These are phyloP conservation scores for Cicer chorassanicum DNA, from an alignment of 306 rosid genomes.

Conservation along the genomic window DNA sequence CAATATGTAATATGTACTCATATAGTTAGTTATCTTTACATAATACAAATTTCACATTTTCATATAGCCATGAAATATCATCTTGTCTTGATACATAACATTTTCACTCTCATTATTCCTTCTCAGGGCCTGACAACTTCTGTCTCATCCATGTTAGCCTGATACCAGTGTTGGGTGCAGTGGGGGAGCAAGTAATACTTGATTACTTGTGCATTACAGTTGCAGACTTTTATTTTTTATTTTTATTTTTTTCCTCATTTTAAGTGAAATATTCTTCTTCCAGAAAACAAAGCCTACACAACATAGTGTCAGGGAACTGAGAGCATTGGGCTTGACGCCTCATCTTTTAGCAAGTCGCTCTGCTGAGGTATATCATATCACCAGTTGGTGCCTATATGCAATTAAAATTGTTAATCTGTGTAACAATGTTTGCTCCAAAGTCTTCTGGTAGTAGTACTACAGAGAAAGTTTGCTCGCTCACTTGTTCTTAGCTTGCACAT, in stretches of 20 bases:
- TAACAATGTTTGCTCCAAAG: constrained; percentile 11
- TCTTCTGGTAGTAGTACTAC: constrained; percentile 24
- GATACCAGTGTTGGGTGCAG: constrained; percentile 93
- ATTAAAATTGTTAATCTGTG: constrained; percentile 32
- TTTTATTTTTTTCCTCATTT: constrained; percentile 25
- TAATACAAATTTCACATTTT: not conserved
- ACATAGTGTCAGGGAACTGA: constrained; percentile 91
- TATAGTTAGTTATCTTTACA: constrained; percentile 9
- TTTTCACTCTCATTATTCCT: constrained; percentile 44
- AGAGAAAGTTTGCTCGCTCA: constrained; percentile 20
- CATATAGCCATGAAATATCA: constrained; percentile 26
- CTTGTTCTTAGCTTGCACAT: constrained; percentile 21
- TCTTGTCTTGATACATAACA: constrained; percentile 36
- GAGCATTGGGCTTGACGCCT: constrained; percentile 96
- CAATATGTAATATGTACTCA: not conserved
- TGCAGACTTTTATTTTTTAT: constrained; percentile 15
- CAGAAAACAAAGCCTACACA: constrained; percentile 99
- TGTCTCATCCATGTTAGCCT: constrained; percentile 99
- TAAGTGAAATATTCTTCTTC: constrained; percentile 44
- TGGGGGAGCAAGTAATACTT: constrained; percentile 94
- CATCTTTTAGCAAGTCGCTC: constrained; percentile 96
- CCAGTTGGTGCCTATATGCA: constrained; percentile 33
- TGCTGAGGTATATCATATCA: constrained; percentile 69
- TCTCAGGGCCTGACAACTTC: constrained; percentile 86
- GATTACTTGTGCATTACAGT: constrained; percentile 39